These are phyloP conservation scores for Hemisphaericaspora nanyangensis DNA, from an alignment of 805 yeast species.

Conservation along the genomic window DNA sequence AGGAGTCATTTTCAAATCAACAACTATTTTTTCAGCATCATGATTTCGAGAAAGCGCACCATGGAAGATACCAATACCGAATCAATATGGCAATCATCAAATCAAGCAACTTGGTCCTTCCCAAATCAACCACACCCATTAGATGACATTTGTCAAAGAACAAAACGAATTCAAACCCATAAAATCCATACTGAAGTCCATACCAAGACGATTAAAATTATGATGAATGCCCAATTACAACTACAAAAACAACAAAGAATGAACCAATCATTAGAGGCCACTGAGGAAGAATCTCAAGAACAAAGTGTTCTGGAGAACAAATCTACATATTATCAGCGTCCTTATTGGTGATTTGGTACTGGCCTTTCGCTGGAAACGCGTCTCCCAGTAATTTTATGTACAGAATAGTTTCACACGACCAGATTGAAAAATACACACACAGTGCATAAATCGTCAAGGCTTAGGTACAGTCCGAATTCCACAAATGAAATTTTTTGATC, in stretches of 20 bases:
- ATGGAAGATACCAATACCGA: conserved; percentile 2
- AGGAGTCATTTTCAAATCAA: background rate
- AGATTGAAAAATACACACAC: too few species aligned
- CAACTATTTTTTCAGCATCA: background rate
- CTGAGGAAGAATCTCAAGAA: conserved; percentile 3
- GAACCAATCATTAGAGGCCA: background rate
- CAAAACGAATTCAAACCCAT: conserved; percentile 21
- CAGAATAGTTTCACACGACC: too few species aligned
- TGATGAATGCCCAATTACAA: conserved; percentile 27
- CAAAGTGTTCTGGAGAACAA: background rate
- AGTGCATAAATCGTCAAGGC: too few species aligned
- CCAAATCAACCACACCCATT: background rate
- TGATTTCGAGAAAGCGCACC: conserved; percentile 3
- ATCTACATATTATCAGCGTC: conserved; percentile 6
- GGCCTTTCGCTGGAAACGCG: too few species aligned
- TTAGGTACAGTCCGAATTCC: too few species aligned
- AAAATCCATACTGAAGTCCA: conserved; percentile 31
- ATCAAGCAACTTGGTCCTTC: background rate
- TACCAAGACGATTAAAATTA: conserved; percentile 22
- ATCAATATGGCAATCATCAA: background rate
- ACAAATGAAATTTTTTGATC: too few species aligned
- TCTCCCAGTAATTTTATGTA: too few species aligned
- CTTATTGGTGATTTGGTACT: conserved; percentile 4
- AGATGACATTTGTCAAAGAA: too few species aligned
- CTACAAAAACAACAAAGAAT: conserved; percentile 3